These are phyloP conservation scores for Nicotiana attenuata DNA, from an alignment of 257 asterid species.

Conservation along the genomic window DNA sequence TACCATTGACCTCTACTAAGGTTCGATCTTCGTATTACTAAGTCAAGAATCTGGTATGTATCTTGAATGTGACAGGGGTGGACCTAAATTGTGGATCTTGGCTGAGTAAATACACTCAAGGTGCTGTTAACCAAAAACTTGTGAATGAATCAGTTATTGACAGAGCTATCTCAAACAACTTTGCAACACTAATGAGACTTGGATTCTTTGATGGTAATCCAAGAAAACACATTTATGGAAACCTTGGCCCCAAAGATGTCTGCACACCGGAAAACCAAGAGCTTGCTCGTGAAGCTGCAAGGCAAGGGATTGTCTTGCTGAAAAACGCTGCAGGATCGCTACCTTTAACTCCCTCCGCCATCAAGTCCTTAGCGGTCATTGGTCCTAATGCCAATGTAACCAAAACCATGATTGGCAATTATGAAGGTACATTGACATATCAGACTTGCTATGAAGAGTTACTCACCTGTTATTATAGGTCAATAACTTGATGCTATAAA, in stretches of 20 bases:
- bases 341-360: slow-evolving; percentile 49
- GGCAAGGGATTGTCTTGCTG: slow-evolving; percentile 77
- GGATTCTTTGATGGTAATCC: slow-evolving; percentile 97
- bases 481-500: not conserved
- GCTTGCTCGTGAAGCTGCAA: slow-evolving; percentile 81
- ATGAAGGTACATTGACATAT: slow-evolving; percentile 46
- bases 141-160: slow-evolving; percentile 51
- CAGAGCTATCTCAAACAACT: slow-evolving; percentile 61
- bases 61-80: slow-evolving; percentile 42
- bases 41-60: not conserved
- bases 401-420: slow-evolving; percentile 73
- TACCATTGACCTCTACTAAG: not conserved
- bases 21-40: not conserved
- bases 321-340: slow-evolving; percentile 57
- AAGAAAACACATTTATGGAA: slow-evolving; percentile 48
- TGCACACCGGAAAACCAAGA: slow-evolving; percentile 65
- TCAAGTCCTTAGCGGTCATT: slow-evolving; percentile 69
- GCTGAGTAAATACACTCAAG: slow-evolving; percentile 35
- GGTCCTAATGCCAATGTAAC: slow-evolving; percentile 81
- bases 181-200: slow-evolving; percentile 70
- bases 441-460: not conserved
- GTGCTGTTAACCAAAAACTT: slow-evolving; percentile 59
- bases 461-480: not conserved
- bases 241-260: slow-evolving; percentile 76
- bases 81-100: slow-evolving; percentile 80